These are phyloP conservation scores for Pistacia atlantica DNA, from an alignment of 345 rosid genomes.

Conservation along the genomic window DNA sequence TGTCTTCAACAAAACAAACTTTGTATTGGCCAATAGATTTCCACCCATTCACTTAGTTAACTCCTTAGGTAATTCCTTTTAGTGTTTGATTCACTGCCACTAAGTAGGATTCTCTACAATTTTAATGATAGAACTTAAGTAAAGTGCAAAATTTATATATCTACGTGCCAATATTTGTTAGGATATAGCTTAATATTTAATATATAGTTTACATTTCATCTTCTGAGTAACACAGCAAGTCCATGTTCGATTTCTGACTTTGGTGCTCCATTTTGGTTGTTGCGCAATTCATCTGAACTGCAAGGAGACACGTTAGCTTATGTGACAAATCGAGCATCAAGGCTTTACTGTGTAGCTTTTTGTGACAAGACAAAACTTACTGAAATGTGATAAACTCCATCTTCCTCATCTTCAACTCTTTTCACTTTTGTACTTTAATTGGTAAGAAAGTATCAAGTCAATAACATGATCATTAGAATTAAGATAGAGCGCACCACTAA, in stretches of 20 bases:
- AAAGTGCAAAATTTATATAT: conserved; percentile 23
- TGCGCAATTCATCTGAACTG: conserved; percentile 17
- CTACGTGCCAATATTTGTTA: not conserved
- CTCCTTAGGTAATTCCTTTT: conserved; percentile 16
- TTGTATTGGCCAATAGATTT: conserved; percentile 46
- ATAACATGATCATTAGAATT: conserved; percentile 3
- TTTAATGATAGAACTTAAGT: conserved; percentile 18
- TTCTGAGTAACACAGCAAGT: not conserved
- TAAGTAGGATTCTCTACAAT: conserved; percentile 21
- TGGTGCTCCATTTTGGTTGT: conserved; percentile 28
- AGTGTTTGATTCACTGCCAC: conserved; percentile 33
- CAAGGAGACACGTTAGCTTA: conserved; percentile 24
- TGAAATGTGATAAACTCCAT: not conserved
- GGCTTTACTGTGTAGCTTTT: conserved; percentile 4
- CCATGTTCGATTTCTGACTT: not conserved
- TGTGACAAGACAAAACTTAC: conserved; percentile 3
- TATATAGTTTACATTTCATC: not conserved
- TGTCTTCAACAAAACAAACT: conserved; percentile 19
- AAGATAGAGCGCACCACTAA: conserved; percentile 28
- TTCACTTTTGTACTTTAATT: conserved; percentile 2
- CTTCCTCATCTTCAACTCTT: not conserved
- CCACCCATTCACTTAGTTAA: conserved; percentile 37
- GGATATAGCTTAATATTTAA: conserved; percentile 16
- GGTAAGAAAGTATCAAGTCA: conserved; percentile 19
- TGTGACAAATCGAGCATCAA: not conserved